A percentile compares a stretch with the other conserved stretches of the same genome.
These are phyloP conservation scores for Colletotrichum sp. DNA, from an alignment of 2,329 filamentous ascomycete species.

Conservation along the genomic window DNA sequence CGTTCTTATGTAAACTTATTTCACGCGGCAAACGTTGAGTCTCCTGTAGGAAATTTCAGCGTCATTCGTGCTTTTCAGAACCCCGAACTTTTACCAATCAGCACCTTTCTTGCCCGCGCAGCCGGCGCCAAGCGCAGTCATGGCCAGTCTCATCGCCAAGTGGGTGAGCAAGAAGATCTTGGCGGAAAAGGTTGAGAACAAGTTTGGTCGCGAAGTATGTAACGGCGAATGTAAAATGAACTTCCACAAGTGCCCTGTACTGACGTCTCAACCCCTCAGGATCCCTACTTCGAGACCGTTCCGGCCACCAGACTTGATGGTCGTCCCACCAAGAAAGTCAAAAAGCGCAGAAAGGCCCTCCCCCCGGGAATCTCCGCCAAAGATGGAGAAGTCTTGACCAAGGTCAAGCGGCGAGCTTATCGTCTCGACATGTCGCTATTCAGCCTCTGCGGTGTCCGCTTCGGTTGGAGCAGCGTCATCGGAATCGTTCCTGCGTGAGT, in stretches of 20 bases:
- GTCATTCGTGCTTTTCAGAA: not conserved
- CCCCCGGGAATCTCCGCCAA: conserved; percentile 83
- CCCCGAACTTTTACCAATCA: not conserved
- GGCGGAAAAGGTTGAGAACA: conserved; percentile 60
- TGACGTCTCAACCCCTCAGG: conserved; percentile 56
- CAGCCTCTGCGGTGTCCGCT: conserved; percentile 78
- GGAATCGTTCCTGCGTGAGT: conserved; percentile 82
- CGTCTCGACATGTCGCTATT: conserved; percentile 85
- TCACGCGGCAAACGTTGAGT: not conserved
- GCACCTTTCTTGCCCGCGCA: not conserved
- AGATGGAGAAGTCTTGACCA: conserved; percentile 82
- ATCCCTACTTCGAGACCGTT: conserved; percentile 88
- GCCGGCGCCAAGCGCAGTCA: conserved; percentile 30
- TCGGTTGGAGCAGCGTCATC: conserved; percentile 90
- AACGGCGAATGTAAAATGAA: not conserved
- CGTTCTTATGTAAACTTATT: not conserved
- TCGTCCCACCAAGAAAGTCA: conserved; percentile 71
- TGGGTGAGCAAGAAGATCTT: conserved; percentile 61
- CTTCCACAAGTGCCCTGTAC: not conserved
- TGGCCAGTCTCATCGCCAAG: conserved; percentile 60
- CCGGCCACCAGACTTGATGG: conserved; percentile 73
- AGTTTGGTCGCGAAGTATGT: conserved; percentile 59
- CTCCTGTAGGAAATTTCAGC: not conserved
- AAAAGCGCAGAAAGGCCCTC: conserved; percentile 84
- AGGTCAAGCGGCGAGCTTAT: conserved; percentile 86